Base-by-base conservation (phyloP, 2,329 filamentous ascomycete genomes). In the Tolypocladium ophioglossoides region DNA sequence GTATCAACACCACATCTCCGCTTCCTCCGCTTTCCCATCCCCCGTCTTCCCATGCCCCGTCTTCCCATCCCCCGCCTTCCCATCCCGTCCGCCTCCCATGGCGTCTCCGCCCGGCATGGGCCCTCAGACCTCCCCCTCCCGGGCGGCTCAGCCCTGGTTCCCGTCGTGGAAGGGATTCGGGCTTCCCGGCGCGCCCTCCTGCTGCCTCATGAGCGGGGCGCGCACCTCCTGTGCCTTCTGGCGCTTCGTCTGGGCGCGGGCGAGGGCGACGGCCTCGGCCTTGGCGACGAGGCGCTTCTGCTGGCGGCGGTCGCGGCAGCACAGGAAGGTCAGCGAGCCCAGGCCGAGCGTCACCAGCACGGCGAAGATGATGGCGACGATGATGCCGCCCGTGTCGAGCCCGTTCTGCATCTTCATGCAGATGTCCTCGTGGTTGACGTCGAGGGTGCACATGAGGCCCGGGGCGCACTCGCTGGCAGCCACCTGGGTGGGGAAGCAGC, bases 201-300 rank as follows among this genome's bases (percentile, higher is more conserved):
- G 54, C 55, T 69, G 64, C 55, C 63, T 61, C 64, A 74, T 72
- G 39, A 74, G 64, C 16, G 72, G 72, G 27, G 68, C 63, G 47
- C 68, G 64, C 20, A 55, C 63, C 58, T 66, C 65, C 34, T 63
- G 64, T 50, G 66, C 65, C 50, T 70, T 67, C 62, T 71, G 66
- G 67, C 73, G 73, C 66, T 70, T 74, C 56, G 70, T 73, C 51
- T 74, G 71, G 61, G 74, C 74, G 64, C 75, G 74, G 50, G 74
- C 75, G 51, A 77, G 74, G 30, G 72, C 73, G n/a, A 72, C 73
- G 47, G 76, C 76, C 67, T 81, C 78, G 55, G 72, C 72, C 58
- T 73, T 72, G 55, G 73, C 73, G 53, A 66, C 66, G 37, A 72
- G 65, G 49, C 70, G 68, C 64, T 71, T 72, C 61, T 78, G 71